Evolutionary conservation across 2,329 filamentous ascomycete genomes (phyloP).

Genomic region (Clarireedia hainanense): DNA sequence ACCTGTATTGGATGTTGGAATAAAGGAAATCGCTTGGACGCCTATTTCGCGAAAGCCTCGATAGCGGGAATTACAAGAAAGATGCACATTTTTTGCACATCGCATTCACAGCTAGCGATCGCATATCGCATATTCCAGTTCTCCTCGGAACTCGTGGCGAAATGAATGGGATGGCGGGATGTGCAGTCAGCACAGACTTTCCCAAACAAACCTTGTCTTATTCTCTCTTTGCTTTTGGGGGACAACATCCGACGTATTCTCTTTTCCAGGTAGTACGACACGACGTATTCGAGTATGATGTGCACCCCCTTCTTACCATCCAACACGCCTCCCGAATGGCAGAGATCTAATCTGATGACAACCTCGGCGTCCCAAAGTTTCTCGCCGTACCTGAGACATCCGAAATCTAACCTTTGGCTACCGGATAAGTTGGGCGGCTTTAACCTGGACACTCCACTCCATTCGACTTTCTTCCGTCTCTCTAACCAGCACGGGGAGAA

Average conservation of each 20-base stretch:
- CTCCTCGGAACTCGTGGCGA: conserved; percentile 5
- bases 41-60: not conserved
- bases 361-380: not conserved
- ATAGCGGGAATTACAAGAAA: not conserved
- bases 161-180: conserved; percentile 1
- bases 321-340: no score
- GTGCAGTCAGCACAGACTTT: conserved; percentile 3
- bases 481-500: no score
- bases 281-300: not conserved
- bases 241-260: not conserved
- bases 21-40: not conserved
- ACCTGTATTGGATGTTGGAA: not conserved
- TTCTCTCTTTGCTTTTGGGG: not conserved
- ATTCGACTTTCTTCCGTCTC: not conserved
- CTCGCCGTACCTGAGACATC: not conserved
- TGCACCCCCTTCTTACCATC: not conserved
- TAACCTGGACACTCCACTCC: not conserved
- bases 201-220: not conserved
- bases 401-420: not conserved
- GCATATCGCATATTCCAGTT: not conserved
- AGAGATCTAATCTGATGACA: conserved; percentile 6
- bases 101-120: not conserved
- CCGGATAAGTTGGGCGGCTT: not conserved
- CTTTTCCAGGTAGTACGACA: not conserved
- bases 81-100: conserved; percentile 2